These are phyloP conservation scores for Trichoderma oligosporum DNA, from an alignment of 2,329 filamentous ascomycete genomes.

Conservation along the genomic window DNA sequence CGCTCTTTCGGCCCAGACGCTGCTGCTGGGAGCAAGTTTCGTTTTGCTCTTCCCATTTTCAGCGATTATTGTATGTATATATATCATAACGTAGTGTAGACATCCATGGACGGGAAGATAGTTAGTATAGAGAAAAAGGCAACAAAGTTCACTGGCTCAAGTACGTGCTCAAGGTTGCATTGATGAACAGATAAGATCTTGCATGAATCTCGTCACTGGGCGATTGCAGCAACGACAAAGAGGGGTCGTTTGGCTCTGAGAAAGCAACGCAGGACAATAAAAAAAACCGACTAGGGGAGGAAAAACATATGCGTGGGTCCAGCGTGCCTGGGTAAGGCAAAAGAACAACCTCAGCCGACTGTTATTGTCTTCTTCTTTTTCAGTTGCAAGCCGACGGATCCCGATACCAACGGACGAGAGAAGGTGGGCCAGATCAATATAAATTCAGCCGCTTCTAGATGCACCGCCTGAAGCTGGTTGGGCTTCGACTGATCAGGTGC, in stretches of 20 bases:
- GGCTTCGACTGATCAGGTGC: conserved; percentile 21
- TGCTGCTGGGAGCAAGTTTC: conserved; percentile 31
- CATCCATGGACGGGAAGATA: neutral
- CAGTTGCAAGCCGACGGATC: neutral
- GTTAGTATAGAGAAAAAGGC: conserved; percentile 7
- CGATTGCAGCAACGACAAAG: neutral
- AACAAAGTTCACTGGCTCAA: conserved; percentile 5
- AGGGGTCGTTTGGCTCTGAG: conserved; percentile 1
- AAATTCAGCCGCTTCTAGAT: conserved; percentile 1
- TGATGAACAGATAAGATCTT: conserved; percentile 1
- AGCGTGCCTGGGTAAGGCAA: conserved; percentile 5
- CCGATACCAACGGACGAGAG: conserved; percentile 4
- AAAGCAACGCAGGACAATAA: neutral
- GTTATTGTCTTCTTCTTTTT: neutral
- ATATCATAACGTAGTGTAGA: conserved; percentile 4
- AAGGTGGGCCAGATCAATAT: conserved; percentile 4
- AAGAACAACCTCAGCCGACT: neutral
- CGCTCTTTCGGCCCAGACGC: conserved; percentile 35
- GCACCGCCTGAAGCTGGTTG: conserved; percentile 17
- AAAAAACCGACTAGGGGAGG: neutral
- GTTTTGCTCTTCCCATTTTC: conserved; percentile 38
- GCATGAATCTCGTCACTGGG: conserved; percentile 9
- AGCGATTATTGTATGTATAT: neutral
- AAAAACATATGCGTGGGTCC: conserved; percentile 6
- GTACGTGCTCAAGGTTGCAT: conserved; percentile 10